Evolutionary conservation across 2,329 filamentous ascomycete genomes (phyloP), one percentile per base, ranked within the genome.

Genomic region (Albophoma yamanashiensis): DNA sequence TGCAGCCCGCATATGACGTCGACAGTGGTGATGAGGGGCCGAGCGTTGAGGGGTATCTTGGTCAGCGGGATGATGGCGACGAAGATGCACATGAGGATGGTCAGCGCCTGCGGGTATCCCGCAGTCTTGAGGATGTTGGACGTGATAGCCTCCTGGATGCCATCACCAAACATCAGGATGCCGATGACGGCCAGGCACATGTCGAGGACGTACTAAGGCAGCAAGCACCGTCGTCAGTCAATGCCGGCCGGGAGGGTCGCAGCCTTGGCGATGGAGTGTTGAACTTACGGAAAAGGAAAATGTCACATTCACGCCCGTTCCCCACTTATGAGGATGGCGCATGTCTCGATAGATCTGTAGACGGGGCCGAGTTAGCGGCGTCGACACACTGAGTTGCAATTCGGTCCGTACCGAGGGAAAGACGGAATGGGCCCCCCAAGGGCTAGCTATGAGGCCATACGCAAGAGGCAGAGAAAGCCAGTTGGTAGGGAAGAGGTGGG

Each of bases 11-110:
- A 82, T 60, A 96, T 76, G 56, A 94, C 84, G 76, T 97, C 94
- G 58, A 90, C 74, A 0, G 92, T 97, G 39, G 87, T 87, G 64
- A 96, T 84, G 66, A 97, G 92, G 14, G 93, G 94, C 2, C 92
- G 88, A 11, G 89, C 88, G 71, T 92, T 95, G 42, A 97, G 79
- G 0, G 92, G 92, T n/a, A 97, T 86, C 75, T 99, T 99, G 42
- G 93, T 97, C 58, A 99, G 78, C 0, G 93, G 94, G 64, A 97
- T 96, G 70, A 97, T 92, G 69, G 89, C 89, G 66, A 97, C 89
- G 72, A 92, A 93, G 63, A 90, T 78, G 64, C 91, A 91, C 72
- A 97, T 89, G 65, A 93, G 78, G 55, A 93, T 75, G n/a, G 86
- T 91, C 47, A 96, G 74, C 1, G 78, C 80, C 15, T 82, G 76